Percentiles rank a stretch among this genome's conserved stretches.
These are phyloP conservation scores for Penicillium sp. DNA, from an alignment of 2,329 filamentous ascomycete genomes.

Conservation along the genomic window DNA sequence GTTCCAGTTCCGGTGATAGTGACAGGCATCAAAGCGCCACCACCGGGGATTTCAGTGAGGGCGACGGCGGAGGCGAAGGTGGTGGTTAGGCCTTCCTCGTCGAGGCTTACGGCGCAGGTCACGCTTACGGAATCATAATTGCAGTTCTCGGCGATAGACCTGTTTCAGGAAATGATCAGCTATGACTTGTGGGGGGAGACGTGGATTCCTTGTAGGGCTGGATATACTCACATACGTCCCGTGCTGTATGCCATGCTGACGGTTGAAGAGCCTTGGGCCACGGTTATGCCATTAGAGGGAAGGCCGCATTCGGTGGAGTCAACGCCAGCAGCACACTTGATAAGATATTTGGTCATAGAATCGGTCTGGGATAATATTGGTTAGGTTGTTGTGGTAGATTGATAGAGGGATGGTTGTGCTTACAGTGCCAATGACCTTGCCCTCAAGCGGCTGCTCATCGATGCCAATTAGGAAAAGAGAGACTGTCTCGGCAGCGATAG, in stretches of 20 bases:
- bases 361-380: background rate
- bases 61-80: background rate
- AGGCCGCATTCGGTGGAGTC: background rate
- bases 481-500: slow-evolving; percentile 3
- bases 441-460: background rate
- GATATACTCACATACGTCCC: background rate
- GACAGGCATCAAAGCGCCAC: background rate
- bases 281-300: background rate
- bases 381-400: background rate
- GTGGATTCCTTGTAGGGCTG: background rate
- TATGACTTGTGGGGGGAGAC: background rate
- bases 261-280: slow-evolving; percentile 1
- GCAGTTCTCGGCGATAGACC: background rate
- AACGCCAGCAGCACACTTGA: background rate
- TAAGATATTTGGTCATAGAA: slow-evolving; percentile 2
- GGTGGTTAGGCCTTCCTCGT: background rate
- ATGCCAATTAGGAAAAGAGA: slow-evolving; percentile 3
- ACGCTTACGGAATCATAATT: background rate
- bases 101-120: background rate
- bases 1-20: slow-evolving; percentile 3
- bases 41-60: background rate
- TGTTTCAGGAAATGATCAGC: slow-evolving; percentile 3
- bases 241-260: background rate
- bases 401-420: background rate
- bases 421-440: slow-evolving; percentile 5